A percentile compares a stretch with the other conserved stretches of the same genome.
Conservation (phyloP, 192 early-diverging fungal species). For the Coemansia sp. region DNA sequence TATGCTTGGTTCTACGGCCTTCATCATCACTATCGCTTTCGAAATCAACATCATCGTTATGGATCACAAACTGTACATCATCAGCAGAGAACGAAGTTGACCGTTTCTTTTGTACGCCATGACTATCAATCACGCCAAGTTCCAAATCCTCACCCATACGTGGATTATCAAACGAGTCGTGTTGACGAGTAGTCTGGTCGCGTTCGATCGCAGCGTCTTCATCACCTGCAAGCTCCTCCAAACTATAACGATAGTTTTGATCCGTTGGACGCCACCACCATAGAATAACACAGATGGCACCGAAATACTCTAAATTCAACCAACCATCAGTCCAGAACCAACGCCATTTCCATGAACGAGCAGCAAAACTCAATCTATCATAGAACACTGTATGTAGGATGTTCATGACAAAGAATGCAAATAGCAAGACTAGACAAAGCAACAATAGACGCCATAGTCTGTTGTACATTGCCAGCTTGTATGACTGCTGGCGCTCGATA, state of each 20-base stretch:
- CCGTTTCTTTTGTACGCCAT: neutral
- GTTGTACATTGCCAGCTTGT: constrained; percentile 90
- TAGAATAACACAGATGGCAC: constrained; percentile 73
- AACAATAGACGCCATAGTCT: constrained; percentile 75
- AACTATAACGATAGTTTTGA: constrained; percentile 87
- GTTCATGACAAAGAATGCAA: constrained; percentile 81
- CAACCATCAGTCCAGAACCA: constrained; percentile 94
- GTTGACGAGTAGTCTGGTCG: constrained; percentile 22
- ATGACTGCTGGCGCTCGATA: constrained; percentile 75
- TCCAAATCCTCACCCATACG: constrained; percentile 50
- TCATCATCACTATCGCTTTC: constrained; percentile 18
- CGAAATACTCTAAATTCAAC: constrained; percentile 85
- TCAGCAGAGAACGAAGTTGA: constrained; percentile 21
- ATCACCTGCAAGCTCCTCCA: constrained; percentile 76
- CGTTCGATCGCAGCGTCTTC: constrained; percentile 69
- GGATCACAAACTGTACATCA: constrained; percentile 42
- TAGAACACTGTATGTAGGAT: constrained; percentile 70
- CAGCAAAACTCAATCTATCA: constrained; percentile 61
- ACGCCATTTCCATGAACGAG: constrained; percentile 74
- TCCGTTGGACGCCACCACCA: constrained; percentile 90
- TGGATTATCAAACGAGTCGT: constrained; percentile 40
- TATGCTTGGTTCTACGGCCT: neutral
- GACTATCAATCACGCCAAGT: constrained; percentile 23
- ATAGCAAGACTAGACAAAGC: constrained; percentile 66
- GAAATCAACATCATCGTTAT: constrained; percentile 30